Conservation (phyloP, 202 grass and related monocot species). For the Bolboschoenoplectus hybrid region DNA sequence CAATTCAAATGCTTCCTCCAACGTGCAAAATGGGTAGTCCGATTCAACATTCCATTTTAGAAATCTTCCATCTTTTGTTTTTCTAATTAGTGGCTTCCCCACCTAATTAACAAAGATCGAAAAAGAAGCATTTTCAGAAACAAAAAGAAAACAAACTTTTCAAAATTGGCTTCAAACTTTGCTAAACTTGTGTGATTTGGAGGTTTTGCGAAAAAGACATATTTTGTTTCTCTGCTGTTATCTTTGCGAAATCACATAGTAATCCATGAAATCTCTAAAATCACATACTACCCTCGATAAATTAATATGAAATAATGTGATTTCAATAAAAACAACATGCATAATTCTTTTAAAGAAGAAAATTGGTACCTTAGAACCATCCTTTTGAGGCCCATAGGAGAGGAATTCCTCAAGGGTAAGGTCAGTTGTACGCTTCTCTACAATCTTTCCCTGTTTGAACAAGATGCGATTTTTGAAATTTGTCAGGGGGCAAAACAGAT, state of each 20-base stretch:
- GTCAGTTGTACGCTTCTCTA: conserved; percentile 63
- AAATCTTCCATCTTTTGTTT: conserved; percentile 62
- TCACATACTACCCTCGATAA: neutral
- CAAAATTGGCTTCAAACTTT: neutral
- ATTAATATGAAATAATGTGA: neutral
- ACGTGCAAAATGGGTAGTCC: conserved; percentile 66
- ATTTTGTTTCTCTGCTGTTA: neutral
- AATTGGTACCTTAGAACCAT: conserved; percentile 53
- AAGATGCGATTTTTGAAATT: neutral
- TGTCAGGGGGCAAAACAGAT: neutral
- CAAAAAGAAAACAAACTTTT: neutral
- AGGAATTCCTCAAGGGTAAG: conserved; percentile 72
- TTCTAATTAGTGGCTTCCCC: conserved; percentile 73
- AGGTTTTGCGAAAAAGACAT: neutral
- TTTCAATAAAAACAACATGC: neutral
- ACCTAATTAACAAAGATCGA: conserved; percentile 42
- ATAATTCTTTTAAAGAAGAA: neutral
- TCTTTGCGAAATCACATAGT: neutral
- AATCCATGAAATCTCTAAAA: neutral
- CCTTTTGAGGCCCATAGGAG: conserved; percentile 71
- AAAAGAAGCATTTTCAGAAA: conserved; percentile 20
- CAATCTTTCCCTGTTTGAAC: conserved; percentile 55
- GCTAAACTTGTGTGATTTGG: neutral
- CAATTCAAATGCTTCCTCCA: conserved; percentile 77
- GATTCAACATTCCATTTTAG: conserved; percentile 77